Evolutionary conservation across 2,329 filamentous ascomycete species (phyloP).

Genomic region (Botrytis squamosa): DNA sequence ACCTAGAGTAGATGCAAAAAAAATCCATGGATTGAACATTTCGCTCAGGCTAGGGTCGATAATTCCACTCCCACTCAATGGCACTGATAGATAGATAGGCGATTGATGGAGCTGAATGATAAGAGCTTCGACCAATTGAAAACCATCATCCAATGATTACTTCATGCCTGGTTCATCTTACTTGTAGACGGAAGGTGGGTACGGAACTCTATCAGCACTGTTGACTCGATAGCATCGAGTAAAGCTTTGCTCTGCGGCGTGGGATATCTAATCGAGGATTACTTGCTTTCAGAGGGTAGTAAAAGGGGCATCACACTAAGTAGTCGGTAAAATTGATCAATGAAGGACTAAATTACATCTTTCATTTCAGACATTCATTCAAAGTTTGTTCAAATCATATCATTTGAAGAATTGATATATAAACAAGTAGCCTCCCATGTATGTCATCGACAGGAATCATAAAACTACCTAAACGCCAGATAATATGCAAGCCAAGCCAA

Average conservation of each 20-base stretch:
- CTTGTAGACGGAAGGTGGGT: constrained; percentile 10
- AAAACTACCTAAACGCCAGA: constrained; percentile 13
- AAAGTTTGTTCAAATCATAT: background rate
- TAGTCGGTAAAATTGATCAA: background rate
- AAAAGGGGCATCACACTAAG: background rate
- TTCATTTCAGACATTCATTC: background rate
- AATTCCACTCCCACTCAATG: constrained; percentile 1
- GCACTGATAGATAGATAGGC: constrained; percentile 12
- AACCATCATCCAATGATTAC: background rate
- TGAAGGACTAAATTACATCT: background rate
- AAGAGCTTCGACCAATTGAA: constrained; percentile 30
- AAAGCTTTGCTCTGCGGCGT: background rate
- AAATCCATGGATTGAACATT: constrained; percentile 5
- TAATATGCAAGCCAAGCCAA: constrained; percentile 2
- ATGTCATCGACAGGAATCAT: background rate
- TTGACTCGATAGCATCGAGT: constrained; percentile 19
- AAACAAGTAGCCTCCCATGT: background rate
- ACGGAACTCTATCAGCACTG: background rate
- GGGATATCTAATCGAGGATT: background rate
- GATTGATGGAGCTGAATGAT: constrained; percentile 23
- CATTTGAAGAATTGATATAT: background rate
- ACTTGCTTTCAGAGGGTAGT: background rate
- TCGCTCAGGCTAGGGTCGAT: background rate
- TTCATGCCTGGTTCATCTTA: background rate
- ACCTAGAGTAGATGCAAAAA: background rate